phyloP scores from a whole-genome alignment of 2,329 filamentous ascomycete species.

The Arthrobotrys iridis region DNA sequence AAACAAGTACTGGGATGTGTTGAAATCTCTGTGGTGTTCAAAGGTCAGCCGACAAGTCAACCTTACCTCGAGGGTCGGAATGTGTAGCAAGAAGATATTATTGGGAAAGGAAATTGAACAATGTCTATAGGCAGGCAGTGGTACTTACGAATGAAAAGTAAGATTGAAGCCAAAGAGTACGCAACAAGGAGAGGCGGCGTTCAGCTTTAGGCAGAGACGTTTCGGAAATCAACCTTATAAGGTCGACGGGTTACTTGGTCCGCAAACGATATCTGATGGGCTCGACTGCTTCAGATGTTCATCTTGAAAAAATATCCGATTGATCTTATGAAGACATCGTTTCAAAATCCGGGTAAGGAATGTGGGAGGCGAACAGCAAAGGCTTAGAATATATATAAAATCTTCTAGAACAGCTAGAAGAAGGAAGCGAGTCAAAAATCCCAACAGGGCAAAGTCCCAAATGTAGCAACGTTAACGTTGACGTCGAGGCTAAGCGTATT shows the following conservation, averaged over 20 bases:
- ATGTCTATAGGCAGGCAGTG: neutral
- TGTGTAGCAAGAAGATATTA: neutral
- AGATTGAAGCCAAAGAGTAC: slow-evolving; percentile 14
- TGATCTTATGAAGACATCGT: slow-evolving; percentile 13
- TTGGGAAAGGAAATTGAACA: slow-evolving; percentile 16
- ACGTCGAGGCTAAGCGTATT: slow-evolving; percentile 54
- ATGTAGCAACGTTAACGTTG: slow-evolving; percentile 53
- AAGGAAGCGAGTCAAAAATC: slow-evolving; percentile 22
- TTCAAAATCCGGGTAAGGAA: slow-evolving; percentile 33
- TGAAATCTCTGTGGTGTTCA: slow-evolving; percentile 18
- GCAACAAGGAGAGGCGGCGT: slow-evolving; percentile 42
- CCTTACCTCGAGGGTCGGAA: slow-evolving; percentile 47
- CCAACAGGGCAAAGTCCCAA: slow-evolving; percentile 48
- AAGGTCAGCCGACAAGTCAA: slow-evolving; percentile 53
- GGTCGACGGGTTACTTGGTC: slow-evolving; percentile 32
- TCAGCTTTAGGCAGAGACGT: slow-evolving; percentile 26
- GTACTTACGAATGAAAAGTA: slow-evolving; percentile 44
- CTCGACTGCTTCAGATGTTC: slow-evolving; percentile 29
- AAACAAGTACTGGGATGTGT: slow-evolving; percentile 25
- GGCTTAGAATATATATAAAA: slow-evolving; percentile 54
- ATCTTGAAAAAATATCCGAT: slow-evolving; percentile 36
- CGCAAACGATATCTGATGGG: slow-evolving; percentile 15
- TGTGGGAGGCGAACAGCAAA: slow-evolving; percentile 40
- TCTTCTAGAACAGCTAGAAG: slow-evolving; percentile 50
- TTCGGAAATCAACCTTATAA: slow-evolving; percentile 47